phyloP scores from a whole-genome alignment of 2,329 filamentous ascomycete genomes.

The Stylonectria norvegica region DNA sequence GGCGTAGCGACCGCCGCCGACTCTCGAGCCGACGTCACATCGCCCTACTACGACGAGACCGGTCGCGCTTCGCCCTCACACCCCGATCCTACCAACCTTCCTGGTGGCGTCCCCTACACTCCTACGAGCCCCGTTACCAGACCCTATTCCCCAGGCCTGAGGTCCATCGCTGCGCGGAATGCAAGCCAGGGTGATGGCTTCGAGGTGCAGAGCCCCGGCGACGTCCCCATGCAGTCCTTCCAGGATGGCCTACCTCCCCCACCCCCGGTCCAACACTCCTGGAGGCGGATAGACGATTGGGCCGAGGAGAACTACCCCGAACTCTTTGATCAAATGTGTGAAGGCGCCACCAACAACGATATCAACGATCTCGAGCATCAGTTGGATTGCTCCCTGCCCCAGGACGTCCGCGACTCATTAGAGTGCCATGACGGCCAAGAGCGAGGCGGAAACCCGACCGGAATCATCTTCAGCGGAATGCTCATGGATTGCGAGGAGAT shows the following conservation, averaged over 20 bases:
- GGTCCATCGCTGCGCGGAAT: slow-evolving; percentile 69
- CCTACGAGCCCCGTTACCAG: slow-evolving; percentile 56
- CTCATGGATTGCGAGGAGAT: slow-evolving; percentile 97
- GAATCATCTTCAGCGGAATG: slow-evolving; percentile 92
- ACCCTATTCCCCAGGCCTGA: slow-evolving; percentile 86
- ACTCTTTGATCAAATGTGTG: slow-evolving; percentile 87
- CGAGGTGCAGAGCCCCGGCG: slow-evolving; percentile 69
- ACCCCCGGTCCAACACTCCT: slow-evolving; percentile 83
- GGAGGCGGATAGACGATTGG: slow-evolving; percentile 92
- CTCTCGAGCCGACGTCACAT: slow-evolving; percentile 79
- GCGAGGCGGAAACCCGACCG: slow-evolving; percentile 83
- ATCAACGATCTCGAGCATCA: slow-evolving; percentile 96
- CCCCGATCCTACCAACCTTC: slow-evolving; percentile 14
- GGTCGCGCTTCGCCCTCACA: slow-evolving; percentile 48
- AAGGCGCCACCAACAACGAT: slow-evolving; percentile 89
- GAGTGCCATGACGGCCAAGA: slow-evolving; percentile 96
- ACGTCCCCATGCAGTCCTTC: slow-evolving; percentile 97
- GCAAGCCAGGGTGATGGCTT: slow-evolving; percentile 62
- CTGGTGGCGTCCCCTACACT: slow-evolving; percentile 46
- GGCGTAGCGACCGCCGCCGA: slow-evolving; percentile 87
- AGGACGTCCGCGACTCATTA: slow-evolving; percentile 89
- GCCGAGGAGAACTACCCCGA: slow-evolving; percentile 93
- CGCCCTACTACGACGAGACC: slow-evolving; percentile 72
- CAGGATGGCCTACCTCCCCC: slow-evolving; percentile 86
- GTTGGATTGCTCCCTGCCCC: slow-evolving; percentile 87